Base-by-base conservation (phyloP, 306 rosid genomes). In the Chamaecrista fasciculata region DNA sequence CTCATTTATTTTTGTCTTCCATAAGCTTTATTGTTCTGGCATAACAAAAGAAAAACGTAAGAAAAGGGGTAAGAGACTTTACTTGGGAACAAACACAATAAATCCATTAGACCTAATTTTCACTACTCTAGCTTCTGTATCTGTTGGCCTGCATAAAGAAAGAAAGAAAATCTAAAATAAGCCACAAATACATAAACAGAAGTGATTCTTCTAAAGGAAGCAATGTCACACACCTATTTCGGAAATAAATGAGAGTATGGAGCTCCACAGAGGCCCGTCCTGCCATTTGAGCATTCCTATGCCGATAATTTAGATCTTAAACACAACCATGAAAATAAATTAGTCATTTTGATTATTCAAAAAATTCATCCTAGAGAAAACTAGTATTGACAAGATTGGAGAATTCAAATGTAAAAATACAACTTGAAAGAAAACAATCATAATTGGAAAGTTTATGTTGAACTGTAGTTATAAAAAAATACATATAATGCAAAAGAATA, bases 261-360 rank as follows among this genome's bases (percentile, higher is more conserved):
- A 94, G 87, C 86, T 94, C 99, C 71, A 91, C 95, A 19, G 97
- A 94, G 53, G 96, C 90, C 53, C 99, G 86, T 64, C 99, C 80
- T 23, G 97, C 99, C 96, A 91, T 89, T 80, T 94, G 99, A 31
- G 99, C 99, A 65, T 91, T 94, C 80, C 95, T 91, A 25, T 91
- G 99, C 59, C 97, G 89, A 83, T 88, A 89, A 79, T 94, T 94
- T 75, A 94, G 91, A 85, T 94, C 99, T 94, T 81, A 66, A 62
- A 70, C 60, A 80, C 7, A 70, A 23, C n/a, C 23, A 6, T 26
- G 31, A 60, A 70, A 60, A 73, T 31, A 73, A 68, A 39, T 4
- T 11, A 40, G 44, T 56, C 49, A 63, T 26, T 40, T 55, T 62
- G 16, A 20, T 52, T 25, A 67, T n/a, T 24, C 67, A 21, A 56